These are phyloP conservation scores for Hirschfeldia incana DNA, from an alignment of 345 rosid species.

Conservation along the genomic window DNA sequence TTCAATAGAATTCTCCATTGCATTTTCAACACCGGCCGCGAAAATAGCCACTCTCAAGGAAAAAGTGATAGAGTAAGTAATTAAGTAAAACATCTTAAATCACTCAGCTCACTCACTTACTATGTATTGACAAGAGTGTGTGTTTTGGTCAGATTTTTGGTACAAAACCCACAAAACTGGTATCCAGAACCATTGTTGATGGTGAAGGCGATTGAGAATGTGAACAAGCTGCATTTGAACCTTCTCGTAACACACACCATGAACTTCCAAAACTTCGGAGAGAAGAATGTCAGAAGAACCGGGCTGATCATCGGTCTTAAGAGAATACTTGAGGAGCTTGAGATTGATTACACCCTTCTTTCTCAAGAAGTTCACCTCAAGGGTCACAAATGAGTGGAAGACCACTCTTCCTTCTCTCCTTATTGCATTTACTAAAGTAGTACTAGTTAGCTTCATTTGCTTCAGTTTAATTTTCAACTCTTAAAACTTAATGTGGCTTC, in stretches of 20 bases:
- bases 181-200: slow-evolving; percentile 42
- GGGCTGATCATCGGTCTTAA: slow-evolving; percentile 49
- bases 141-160: slow-evolving; percentile 48
- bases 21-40: slow-evolving; percentile 64
- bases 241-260: slow-evolving; percentile 47
- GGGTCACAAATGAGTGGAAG: slow-evolving; percentile 13
- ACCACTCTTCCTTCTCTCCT: not conserved
- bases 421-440: not conserved
- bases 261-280: slow-evolving; percentile 56
- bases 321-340: slow-evolving; percentile 52
- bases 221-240: slow-evolving; percentile 51
- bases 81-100: too few relatives aligned
- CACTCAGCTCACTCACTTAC: not conserved
- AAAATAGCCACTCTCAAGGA: slow-evolving; percentile 61
- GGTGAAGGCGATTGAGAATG: slow-evolving; percentile 57
- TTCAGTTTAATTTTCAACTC: slow-evolving; percentile 1
- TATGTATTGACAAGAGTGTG: slow-evolving; percentile 2
- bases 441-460: not conserved
- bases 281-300: slow-evolving; percentile 58
- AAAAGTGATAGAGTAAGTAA: slow-evolving; percentile 56
- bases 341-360: slow-evolving; percentile 51
- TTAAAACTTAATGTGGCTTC: not conserved
- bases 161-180: slow-evolving; percentile 44
- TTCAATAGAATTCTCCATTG: slow-evolving; percentile 64
- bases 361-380: slow-evolving; percentile 48